Evolutionary conservation across 1,284 basidiomycete genomes (phyloP).

Genomic region (Somion occarium): DNA sequence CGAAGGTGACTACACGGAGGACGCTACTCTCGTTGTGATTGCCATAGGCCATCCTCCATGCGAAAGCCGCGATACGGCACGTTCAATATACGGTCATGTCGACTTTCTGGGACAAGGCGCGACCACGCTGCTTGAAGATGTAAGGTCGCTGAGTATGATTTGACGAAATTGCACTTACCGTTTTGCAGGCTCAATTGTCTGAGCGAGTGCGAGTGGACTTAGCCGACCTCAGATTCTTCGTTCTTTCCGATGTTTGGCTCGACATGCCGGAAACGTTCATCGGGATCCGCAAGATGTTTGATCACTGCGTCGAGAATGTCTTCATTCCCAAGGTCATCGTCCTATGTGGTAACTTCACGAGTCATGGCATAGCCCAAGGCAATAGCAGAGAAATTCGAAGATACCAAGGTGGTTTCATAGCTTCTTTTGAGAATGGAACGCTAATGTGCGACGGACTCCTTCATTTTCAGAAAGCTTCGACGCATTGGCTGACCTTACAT

Average conservation of each 20-base stretch:
- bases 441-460: neutral
- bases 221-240: constrained; percentile 83
- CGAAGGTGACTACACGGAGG: constrained; percentile 95
- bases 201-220: constrained; percentile 62
- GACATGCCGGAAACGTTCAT: constrained; percentile 82
- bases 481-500: constrained; percentile 79
- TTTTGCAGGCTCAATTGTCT: constrained; percentile 49
- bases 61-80: constrained; percentile 77
- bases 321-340: constrained; percentile 87
- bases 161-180: neutral
- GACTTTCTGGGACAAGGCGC: constrained; percentile 94
- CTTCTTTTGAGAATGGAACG: neutral
- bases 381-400: constrained; percentile 73
- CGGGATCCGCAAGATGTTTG: constrained; percentile 82
- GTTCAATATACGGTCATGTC: constrained; percentile 88
- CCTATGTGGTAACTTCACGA: constrained; percentile 94
- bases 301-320: constrained; percentile 86
- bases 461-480: constrained; percentile 73
- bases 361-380: constrained; percentile 73
- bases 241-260: constrained; percentile 94
- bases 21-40: constrained; percentile 83
- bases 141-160: constrained; percentile 33
- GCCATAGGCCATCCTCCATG: constrained; percentile 98
- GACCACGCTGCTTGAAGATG: constrained; percentile 90
- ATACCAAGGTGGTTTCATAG: constrained; percentile 67